Base-by-base conservation (phyloP, 345 rosid genomes). In the Lepidium didymum region DNA sequence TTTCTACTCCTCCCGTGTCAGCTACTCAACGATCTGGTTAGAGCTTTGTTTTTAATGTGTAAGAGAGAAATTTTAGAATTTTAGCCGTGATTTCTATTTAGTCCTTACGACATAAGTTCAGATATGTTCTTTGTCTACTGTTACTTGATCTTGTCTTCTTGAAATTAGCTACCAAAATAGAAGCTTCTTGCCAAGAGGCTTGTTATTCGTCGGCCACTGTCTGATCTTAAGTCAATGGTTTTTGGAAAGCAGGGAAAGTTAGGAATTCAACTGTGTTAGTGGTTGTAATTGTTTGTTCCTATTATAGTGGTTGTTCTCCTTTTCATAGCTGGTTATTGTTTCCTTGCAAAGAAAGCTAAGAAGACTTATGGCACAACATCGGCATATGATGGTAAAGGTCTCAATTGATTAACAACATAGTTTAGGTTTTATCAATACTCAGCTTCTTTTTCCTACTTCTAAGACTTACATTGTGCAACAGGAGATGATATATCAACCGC, bases 371-470 rank as follows among this genome's bases (percentile, higher is more conserved):
- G 33, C 33, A 5, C 33, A 29, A 25, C 59, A 25, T 56, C 40
- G n/a, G 76, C 69, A 33, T 68, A 73, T 59, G 58, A 58, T 67
- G 79, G 86, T 80, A 82, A 72, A 18, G 1, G 34, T 58, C 25
- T 36, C 31, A 5, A 3, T 5, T 38, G 8, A 29, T 49, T 4
- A 15, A 25, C 51, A 25, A 27, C 38, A 5, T 10, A 13, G 33
- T 18, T 10, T 31, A 16, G 35, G 10, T 55, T 54, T 66, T 54
- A 6, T 27, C 58, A 25, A 0, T 42, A 10, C 6, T 55, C 18
- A 68, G 29, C 18, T 35, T 46, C 11, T 10, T 42, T 16, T 25
- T 31, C 10, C 8, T 7, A 0, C 3, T 11, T 54, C 58, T 42
- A 31, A 35, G 6, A 37, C 4, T 58, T 47, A 7, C 34, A 16